Conservation (phyloP, 1,284 basidiomycete genomes). For the Afroboletus lepidellus region DNA sequence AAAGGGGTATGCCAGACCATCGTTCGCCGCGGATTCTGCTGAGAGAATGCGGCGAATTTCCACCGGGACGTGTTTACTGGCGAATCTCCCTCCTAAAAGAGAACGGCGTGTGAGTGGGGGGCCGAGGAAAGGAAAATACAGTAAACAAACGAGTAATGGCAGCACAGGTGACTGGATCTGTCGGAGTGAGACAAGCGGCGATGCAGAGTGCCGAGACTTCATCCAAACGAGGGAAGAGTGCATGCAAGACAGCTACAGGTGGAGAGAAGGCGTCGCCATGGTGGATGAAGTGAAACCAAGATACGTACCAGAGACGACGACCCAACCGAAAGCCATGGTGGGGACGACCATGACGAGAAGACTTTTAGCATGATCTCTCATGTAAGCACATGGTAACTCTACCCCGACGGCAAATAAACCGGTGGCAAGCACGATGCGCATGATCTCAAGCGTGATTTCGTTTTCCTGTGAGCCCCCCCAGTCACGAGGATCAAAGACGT, state of each 20-base stretch:
- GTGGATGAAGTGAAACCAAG: not conserved
- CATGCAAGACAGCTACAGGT: constrained; percentile 53
- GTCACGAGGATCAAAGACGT: constrained; percentile 75
- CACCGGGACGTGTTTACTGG: constrained; percentile 82
- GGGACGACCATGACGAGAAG: constrained; percentile 68
- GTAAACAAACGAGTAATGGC: constrained; percentile 33
- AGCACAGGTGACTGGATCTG: constrained; percentile 80
- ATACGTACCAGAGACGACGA: constrained; percentile 56
- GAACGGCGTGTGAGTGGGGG: constrained; percentile 34
- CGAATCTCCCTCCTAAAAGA: constrained; percentile 81
- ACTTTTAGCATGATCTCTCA: constrained; percentile 59
- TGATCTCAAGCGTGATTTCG: constrained; percentile 75
- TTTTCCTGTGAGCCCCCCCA: constrained; percentile 65
- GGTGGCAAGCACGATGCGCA: constrained; percentile 66
- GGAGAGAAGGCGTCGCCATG: not conserved
- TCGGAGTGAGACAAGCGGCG: constrained; percentile 90
- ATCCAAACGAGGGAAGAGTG: constrained; percentile 65
- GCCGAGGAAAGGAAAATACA: no score
- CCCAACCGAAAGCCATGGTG: constrained; percentile 78
- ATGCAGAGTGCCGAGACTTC: constrained; percentile 81
- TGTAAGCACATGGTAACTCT: constrained; percentile 67
- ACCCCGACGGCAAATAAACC: constrained; percentile 75
- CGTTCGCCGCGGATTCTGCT: constrained; percentile 88
- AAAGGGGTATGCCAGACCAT: constrained; percentile 92
- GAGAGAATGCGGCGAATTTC: constrained; percentile 84